phyloP scores from a whole-genome alignment of 306 rosid species.

The Hippophae tibetana region DNA sequence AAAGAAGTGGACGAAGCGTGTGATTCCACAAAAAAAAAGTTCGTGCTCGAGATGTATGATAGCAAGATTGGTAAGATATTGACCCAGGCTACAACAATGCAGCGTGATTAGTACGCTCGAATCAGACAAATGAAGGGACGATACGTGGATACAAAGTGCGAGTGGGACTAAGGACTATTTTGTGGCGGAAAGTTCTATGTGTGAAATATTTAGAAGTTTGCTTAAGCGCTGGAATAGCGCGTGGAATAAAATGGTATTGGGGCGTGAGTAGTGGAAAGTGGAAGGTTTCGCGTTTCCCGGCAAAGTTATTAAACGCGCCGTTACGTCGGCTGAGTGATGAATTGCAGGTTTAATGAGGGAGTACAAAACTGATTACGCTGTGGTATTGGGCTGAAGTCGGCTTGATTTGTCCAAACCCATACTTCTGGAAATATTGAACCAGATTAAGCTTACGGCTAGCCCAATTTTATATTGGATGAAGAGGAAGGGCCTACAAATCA shows the following conservation, averaged over 20 bases:
- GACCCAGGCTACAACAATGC: background rate
- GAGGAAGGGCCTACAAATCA: no score
- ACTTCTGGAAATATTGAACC: no score
- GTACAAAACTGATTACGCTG: no score
- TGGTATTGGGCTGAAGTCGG: no score
- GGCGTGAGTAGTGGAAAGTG: no score
- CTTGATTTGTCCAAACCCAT: no score
- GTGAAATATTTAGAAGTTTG: slow-evolving; percentile 25
- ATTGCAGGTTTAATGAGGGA: no score
- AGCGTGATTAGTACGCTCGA: background rate
- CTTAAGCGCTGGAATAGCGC: slow-evolving; percentile 17
- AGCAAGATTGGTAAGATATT: slow-evolving; percentile 14
- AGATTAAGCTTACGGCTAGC: no score
- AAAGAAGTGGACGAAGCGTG: slow-evolving; percentile 41
- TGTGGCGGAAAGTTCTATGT: slow-evolving; percentile 29
- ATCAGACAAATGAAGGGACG: background rate
- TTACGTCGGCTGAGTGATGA: no score
- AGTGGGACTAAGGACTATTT: background rate
- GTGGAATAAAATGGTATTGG: background rate
- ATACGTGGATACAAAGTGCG: background rate
- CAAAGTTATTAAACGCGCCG: no score
- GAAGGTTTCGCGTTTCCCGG: no score
- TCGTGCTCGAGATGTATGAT: slow-evolving; percentile 51
- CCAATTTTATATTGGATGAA: no score
- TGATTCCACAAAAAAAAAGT: slow-evolving; percentile 28